Conservation (phyloP, 1,139 yeast genomes). For the Nakaseomyces glabratus region DNA sequence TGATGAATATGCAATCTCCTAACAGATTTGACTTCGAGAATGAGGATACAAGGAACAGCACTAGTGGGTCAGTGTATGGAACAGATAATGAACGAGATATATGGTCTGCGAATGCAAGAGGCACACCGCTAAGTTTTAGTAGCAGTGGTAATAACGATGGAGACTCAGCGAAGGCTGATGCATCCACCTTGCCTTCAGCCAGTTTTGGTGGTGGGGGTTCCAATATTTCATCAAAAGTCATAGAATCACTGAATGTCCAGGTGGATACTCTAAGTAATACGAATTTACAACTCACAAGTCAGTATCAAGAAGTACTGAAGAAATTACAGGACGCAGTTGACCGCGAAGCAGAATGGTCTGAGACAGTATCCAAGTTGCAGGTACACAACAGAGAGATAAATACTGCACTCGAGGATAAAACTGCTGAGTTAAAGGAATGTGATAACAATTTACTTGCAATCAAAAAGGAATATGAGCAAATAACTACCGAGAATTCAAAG, state of each 20-base stretch:
- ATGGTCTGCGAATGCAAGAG: constrained; percentile 4
- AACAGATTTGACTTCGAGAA: constrained; percentile 1
- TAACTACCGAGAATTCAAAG: constrained; percentile 51
- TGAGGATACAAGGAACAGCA: constrained; percentile 2
- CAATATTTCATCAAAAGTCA: constrained; percentile 40
- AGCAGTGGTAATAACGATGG: constrained; percentile 1
- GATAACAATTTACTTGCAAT: constrained; percentile 22
- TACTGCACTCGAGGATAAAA: constrained; percentile 28
- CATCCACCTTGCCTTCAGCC: too few relatives aligned
- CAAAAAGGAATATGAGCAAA: constrained; percentile 63
- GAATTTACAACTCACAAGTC: constrained; percentile 39
- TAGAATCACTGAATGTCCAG: constrained; percentile 48
- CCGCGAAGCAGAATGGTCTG: constrained; percentile 52
- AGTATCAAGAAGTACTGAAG: constrained; percentile 42
- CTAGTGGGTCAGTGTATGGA: neutral
- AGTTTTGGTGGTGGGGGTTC: neutral
- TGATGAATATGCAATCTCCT: constrained; percentile 4
- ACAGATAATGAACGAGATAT: neutral
- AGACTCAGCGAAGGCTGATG: neutral
- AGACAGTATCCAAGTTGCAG: constrained; percentile 36
- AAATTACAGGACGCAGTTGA: constrained; percentile 41
- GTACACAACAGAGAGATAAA: constrained; percentile 63
- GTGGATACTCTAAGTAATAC: constrained; percentile 50
- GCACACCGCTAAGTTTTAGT: constrained; percentile 2
- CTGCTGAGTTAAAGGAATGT: constrained; percentile 1